These are phyloP conservation scores for Trypanosomatidae sp. DNA, from an alignment of 208 protist genomes.

Conservation along the genomic window DNA sequence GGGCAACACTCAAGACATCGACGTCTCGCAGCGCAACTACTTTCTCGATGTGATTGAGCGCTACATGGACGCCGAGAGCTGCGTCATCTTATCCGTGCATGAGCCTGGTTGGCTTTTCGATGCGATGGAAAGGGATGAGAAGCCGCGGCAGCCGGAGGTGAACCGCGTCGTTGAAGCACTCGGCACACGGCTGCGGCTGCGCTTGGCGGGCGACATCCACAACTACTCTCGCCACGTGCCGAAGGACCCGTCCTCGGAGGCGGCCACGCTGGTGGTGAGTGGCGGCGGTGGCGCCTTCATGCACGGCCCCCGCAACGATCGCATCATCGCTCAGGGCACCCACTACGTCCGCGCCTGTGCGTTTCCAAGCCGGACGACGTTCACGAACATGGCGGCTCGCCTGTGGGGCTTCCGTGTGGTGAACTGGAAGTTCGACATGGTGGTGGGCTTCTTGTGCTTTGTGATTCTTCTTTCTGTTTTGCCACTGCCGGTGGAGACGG, in stretches of 20 bases:
- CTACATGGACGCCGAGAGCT: constrained; percentile 72
- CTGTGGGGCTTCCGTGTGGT: constrained; percentile 76
- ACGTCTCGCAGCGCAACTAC: constrained; percentile 82
- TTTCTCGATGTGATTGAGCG: constrained; percentile 71
- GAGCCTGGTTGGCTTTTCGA: constrained; percentile 82
- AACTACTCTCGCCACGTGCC: constrained; percentile 84
- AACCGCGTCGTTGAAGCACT: constrained; percentile 50
- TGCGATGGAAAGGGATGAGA: constrained; percentile 43
- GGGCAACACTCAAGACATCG: constrained; percentile 74
- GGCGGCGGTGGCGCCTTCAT: constrained; percentile 85
- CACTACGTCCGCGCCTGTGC: constrained; percentile 51
- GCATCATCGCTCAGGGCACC: constrained; percentile 63
- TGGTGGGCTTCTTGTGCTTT: constrained; percentile 71
- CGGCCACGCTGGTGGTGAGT: constrained; percentile 72
- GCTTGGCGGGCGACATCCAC: constrained; percentile 81
- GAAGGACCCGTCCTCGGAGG: constrained; percentile 44
- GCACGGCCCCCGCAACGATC: constrained; percentile 54
- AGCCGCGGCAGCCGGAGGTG: constrained; percentile 52
- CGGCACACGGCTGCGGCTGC: constrained; percentile 67
- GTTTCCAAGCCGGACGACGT: constrained; percentile 65
- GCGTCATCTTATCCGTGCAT: constrained; percentile 68
- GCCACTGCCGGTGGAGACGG: constrained; percentile 39
- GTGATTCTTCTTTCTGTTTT: constrained; percentile 59
- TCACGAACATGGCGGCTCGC: constrained; percentile 54
- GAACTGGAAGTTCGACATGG: constrained; percentile 89